Conservation (phyloP, 2,329 filamentous ascomycete genomes). For the Fusarium irregulare region DNA sequence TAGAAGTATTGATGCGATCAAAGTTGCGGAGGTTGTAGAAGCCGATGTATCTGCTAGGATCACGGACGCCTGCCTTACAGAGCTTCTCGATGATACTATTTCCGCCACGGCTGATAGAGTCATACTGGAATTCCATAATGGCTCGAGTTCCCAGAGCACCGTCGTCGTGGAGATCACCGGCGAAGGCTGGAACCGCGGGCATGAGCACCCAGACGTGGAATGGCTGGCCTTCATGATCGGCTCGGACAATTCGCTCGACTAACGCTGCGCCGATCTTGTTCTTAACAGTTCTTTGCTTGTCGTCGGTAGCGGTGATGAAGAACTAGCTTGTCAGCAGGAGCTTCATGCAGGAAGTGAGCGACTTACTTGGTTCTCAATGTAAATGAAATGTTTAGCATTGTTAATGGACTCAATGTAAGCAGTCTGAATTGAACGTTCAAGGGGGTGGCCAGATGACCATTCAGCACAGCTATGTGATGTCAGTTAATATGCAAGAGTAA, state of each 20-base stretch:
- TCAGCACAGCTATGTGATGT: slow-evolving; percentile 54
- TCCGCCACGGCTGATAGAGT: slow-evolving; percentile 80
- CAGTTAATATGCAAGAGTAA: not conserved
- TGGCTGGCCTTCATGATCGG: slow-evolving; percentile 70
- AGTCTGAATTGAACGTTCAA: slow-evolving; percentile 84
- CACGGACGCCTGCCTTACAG: slow-evolving; percentile 72
- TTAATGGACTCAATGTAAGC: slow-evolving; percentile 81
- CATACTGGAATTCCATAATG: slow-evolving; percentile 91
- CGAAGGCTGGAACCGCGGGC: slow-evolving; percentile 83
- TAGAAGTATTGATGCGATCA: slow-evolving; percentile 81
- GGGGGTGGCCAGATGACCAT: slow-evolving; percentile 64
- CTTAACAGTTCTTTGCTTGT: slow-evolving; percentile 76
- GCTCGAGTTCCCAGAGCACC: slow-evolving; percentile 80
- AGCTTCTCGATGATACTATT: slow-evolving; percentile 82
- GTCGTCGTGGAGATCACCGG: slow-evolving; percentile 80
- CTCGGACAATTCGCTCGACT: slow-evolving; percentile 79
- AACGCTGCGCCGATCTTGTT: slow-evolving; percentile 85
- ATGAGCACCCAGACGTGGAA: slow-evolving; percentile 84
- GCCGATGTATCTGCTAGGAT: slow-evolving; percentile 78
- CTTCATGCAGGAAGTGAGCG: rapidly evolving
- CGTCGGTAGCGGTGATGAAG: slow-evolving; percentile 84
- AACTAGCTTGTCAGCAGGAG: slow-evolving; percentile 58
- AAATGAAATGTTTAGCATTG: slow-evolving; percentile 77
- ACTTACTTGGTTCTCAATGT: slow-evolving; percentile 78
- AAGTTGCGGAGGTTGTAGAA: slow-evolving; percentile 90